A percentile compares a stretch with the other conserved stretches of the same genome.
Conservation (phyloP, 2,329 filamentous ascomycete genomes). For the Calonectria montana region DNA sequence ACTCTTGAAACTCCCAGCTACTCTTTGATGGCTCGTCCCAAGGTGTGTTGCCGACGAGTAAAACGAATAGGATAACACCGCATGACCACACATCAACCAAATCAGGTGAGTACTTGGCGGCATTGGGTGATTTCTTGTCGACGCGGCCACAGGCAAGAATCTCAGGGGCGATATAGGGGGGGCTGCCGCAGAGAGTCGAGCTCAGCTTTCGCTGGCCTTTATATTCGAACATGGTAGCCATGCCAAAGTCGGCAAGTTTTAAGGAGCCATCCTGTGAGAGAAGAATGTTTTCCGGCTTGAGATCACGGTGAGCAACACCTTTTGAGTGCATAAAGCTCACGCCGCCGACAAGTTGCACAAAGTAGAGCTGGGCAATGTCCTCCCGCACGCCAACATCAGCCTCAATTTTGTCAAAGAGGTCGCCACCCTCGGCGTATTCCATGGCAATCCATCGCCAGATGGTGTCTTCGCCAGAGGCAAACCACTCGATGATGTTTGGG, state of each 20-base stretch:
- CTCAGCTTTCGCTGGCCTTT: slow-evolving; percentile 85
- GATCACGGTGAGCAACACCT: slow-evolving; percentile 91
- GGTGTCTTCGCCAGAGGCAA: slow-evolving; percentile 85
- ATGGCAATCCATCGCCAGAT: slow-evolving; percentile 98
- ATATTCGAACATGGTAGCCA: slow-evolving; percentile 93
- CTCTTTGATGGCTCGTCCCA: slow-evolving; percentile 92
- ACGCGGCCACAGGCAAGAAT: slow-evolving; percentile 70
- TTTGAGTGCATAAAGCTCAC: slow-evolving; percentile 97
- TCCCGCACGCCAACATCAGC: slow-evolving; percentile 94
- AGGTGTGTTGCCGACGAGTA: slow-evolving; percentile 95
- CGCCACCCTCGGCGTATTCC: slow-evolving; percentile 95
- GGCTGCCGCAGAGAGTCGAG: slow-evolving; percentile 92
- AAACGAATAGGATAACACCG: slow-evolving; percentile 95
- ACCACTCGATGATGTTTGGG: slow-evolving; percentile 93
- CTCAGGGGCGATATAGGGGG: slow-evolving; percentile 97
- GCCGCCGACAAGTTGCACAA: slow-evolving; percentile 88
- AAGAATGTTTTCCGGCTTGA: slow-evolving; percentile 96
- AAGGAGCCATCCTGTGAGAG: slow-evolving; percentile 85
- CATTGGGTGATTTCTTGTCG: slow-evolving; percentile 60
- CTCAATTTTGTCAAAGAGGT: slow-evolving; percentile 99
- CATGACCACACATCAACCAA: slow-evolving; percentile 96
- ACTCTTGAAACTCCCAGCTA: slow-evolving; percentile 94
- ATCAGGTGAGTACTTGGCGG: slow-evolving; percentile 78
- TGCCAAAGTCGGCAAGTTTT: slow-evolving; percentile 96
- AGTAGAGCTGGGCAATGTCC: slow-evolving; percentile 97